phyloP scores from a whole-genome alignment of 1,284 basidiomycete genomes.

The Chalciporus sp. region DNA sequence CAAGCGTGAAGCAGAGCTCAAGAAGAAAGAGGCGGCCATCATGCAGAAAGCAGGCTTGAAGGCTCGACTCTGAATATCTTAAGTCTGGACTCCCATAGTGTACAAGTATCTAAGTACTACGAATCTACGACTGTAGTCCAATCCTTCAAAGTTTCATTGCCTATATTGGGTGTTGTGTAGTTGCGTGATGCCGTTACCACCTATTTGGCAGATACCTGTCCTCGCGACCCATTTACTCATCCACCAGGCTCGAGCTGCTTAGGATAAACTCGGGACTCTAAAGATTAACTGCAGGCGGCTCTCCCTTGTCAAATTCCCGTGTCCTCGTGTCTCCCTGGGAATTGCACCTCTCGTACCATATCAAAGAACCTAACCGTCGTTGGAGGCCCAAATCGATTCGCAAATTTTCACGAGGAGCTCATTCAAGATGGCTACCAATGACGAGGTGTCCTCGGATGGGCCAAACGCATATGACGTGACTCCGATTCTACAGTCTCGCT shows the following conservation, averaged over 20 bases:
- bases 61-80: slow-evolving; percentile 46
- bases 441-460: slow-evolving; percentile 6
- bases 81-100: not conserved
- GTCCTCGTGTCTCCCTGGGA: not conserved
- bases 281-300: not conserved
- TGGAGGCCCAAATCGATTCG: not conserved
- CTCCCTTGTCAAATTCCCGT: not conserved
- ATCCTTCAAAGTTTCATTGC: not conserved
- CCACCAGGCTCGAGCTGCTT: not conserved
- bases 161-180: not conserved
- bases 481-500: slow-evolving; percentile 34
- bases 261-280: not conserved
- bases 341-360: not conserved
- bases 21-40: slow-evolving; percentile 60
- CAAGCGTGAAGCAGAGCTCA: slow-evolving; percentile 53
- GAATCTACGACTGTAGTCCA: no score
- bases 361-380: not conserved
- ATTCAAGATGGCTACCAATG: slow-evolving; percentile 17
- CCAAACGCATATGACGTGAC: slow-evolving; percentile 35
- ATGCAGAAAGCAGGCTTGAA: slow-evolving; percentile 63
- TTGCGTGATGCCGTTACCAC: not conserved
- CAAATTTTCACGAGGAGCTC: not conserved
- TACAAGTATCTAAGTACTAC: no score
- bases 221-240: no score
- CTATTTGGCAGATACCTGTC: no score